These are phyloP conservation scores for Trichosporon inkin DNA, from an alignment of 1,284 basidiomycete genomes.

Conservation along the genomic window DNA sequence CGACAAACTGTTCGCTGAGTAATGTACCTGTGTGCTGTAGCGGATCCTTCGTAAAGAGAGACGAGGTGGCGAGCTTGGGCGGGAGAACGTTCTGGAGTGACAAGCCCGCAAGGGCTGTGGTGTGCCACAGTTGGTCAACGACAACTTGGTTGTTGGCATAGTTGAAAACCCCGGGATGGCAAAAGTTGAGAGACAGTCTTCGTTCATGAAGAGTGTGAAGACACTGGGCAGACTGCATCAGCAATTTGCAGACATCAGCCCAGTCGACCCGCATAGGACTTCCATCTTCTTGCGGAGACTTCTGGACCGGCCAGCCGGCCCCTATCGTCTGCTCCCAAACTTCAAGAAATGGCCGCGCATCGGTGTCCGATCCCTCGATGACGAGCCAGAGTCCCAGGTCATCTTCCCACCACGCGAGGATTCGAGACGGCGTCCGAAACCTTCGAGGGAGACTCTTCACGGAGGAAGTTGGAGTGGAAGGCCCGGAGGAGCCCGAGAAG, in stretches of 20 bases:
- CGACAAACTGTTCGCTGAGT: slow-evolving; percentile 29
- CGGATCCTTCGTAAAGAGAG: slow-evolving; percentile 26
- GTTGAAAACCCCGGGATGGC: slow-evolving; percentile 31
- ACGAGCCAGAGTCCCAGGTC: slow-evolving; percentile 32
- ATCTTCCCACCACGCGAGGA: slow-evolving; percentile 41
- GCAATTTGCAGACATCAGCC: slow-evolving; percentile 26
- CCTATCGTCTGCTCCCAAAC: slow-evolving; percentile 24
- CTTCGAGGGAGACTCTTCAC: slow-evolving; percentile 2
- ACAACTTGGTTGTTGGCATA: slow-evolving; percentile 15
- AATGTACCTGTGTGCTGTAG: slow-evolving; percentile 18
- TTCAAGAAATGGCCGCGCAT: slow-evolving; percentile 7
- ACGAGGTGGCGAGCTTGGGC: slow-evolving; percentile 11
- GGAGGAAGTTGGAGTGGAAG: slow-evolving; percentile 2
- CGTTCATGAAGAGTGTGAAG: slow-evolving; percentile 30
- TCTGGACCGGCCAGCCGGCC: slow-evolving; percentile 1
- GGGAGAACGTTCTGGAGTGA: slow-evolving; percentile 12
- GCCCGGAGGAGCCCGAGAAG: not conserved
- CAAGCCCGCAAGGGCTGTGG: slow-evolving; percentile 25
- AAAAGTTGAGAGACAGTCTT: slow-evolving; percentile 31
- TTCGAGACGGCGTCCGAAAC: slow-evolving; percentile 11
- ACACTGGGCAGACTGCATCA: slow-evolving; percentile 27
- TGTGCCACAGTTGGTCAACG: slow-evolving; percentile 19
- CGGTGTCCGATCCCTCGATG: slow-evolving; percentile 6
- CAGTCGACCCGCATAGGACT: slow-evolving; percentile 12
- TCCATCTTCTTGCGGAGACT: not conserved